A percentile compares a stretch with the other conserved stretches of the same genome.
These are phyloP conservation scores for Ascoidea asiatica DNA, from an alignment of 805 yeast species.

Conservation along the genomic window DNA sequence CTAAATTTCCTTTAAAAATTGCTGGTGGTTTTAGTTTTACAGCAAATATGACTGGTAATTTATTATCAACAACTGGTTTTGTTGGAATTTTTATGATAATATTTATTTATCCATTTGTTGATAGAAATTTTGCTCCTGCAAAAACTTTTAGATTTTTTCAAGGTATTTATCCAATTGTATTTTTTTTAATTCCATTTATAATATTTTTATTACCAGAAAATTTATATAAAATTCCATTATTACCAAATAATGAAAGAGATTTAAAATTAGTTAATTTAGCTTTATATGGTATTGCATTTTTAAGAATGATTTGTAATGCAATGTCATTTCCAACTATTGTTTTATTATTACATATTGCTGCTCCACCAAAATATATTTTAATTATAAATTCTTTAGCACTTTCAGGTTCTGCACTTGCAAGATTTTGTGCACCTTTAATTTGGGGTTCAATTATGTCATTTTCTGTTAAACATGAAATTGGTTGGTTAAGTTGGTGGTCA, in stretches of 20 bases:
- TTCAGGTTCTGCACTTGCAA: conserved; percentile 37
- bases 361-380: conserved; percentile 41
- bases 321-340: conserved; percentile 39
- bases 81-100: conserved; percentile 36
- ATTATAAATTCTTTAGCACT: conserved; percentile 45
- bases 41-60: conserved; percentile 32
- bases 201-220: conserved; percentile 26
- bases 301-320: conserved; percentile 27
- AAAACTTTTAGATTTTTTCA: conserved; percentile 27
- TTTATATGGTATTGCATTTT: conserved; percentile 19
- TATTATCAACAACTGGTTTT: conserved; percentile 38
- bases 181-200: conserved; percentile 32
- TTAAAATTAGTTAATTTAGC: not conserved
- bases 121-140: conserved; percentile 31
- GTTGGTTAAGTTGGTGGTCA: conserved; percentile 20
- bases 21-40: conserved; percentile 39
- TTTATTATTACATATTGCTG: conserved; percentile 39
- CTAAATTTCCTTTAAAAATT: conserved; percentile 33
- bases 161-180: conserved; percentile 29
- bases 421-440: conserved; percentile 41
- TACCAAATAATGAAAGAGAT: too few relatives aligned
- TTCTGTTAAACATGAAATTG: conserved; percentile 18
- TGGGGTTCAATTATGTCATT: conserved; percentile 37
- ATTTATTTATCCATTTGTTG: conserved; percentile 37
- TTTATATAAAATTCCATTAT: too few relatives aligned